These are phyloP conservation scores for Rosa hybrid DNA, from an alignment of 331 rosid genomes.

Conservation along the genomic window DNA sequence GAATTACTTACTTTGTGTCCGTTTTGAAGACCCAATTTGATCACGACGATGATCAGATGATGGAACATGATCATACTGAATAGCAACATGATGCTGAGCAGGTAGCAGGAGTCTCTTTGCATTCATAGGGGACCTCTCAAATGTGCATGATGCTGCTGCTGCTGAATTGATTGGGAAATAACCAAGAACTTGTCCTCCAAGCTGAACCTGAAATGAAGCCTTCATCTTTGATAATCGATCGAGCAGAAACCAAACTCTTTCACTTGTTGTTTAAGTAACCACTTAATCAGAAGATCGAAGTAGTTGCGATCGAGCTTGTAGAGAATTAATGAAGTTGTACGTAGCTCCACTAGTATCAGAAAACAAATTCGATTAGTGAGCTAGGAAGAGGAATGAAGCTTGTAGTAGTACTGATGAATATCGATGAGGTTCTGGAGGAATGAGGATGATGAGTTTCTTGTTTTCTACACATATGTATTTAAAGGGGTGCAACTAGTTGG, in stretches of 20 bases:
- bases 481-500: slow-evolving; percentile 32
- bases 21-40: slow-evolving; percentile 31
- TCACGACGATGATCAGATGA: slow-evolving; percentile 13
- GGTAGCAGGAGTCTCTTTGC: slow-evolving; percentile 45
- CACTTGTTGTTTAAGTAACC: neutral
- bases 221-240: slow-evolving; percentile 39
- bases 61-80: neutral
- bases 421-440: slow-evolving; percentile 1
- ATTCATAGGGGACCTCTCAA: slow-evolving; percentile 22
- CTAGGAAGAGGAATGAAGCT: neutral
- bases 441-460: slow-evolving; percentile 13
- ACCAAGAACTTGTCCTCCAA: slow-evolving; percentile 45
- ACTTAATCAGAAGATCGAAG: neutral
- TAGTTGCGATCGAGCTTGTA: neutral
- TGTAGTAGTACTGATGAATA: neutral
- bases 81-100: slow-evolving; percentile 33
- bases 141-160: slow-evolving; percentile 28
- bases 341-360: neutral
- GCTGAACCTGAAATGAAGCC: slow-evolving; percentile 20
- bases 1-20: slow-evolving; percentile 38
- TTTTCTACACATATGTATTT: slow-evolving; percentile 32
- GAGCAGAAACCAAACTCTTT: neutral
- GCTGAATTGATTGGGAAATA: slow-evolving; percentile 40
- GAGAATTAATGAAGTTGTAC: neutral
- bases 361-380: neutral